phyloP scores from a whole-genome alignment of 176 grass and related monocot genomes.

The Oryza australiensis region DNA sequence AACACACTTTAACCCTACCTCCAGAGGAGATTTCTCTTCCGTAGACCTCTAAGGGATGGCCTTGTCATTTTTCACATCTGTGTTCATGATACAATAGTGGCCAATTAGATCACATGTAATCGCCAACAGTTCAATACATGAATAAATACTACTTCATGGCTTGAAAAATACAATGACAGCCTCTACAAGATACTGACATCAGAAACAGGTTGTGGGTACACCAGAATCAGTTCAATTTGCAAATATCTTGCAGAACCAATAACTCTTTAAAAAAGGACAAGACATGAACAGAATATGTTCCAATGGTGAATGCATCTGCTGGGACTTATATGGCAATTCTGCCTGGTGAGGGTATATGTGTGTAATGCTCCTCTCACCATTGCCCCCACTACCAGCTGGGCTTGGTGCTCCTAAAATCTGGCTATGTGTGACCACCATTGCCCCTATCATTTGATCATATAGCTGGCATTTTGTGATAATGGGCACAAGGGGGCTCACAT shows the following conservation, averaged over 20 bases:
- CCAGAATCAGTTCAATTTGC: constrained; percentile 28
- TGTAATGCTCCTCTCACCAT: constrained; percentile 30
- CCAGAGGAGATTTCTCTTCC: constrained; percentile 19
- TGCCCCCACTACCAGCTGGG: constrained; percentile 47
- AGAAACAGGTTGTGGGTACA: neutral
- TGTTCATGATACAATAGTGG: neutral
- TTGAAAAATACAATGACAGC: constrained; percentile 1
- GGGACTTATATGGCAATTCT: constrained; percentile 54
- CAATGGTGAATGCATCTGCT: constrained; percentile 37
- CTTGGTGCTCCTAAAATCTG: constrained; percentile 54
- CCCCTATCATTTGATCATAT: constrained; percentile 45
- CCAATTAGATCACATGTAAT: neutral
- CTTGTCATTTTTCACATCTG: neutral
- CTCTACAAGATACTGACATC: neutral
- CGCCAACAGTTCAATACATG: neutral
- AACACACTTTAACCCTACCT: constrained; percentile 44
- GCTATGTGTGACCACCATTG: constrained; percentile 44
- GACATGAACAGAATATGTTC: constrained; percentile 42
- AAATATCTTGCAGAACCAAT: constrained; percentile 40
- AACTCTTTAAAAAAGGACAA: constrained; percentile 39
- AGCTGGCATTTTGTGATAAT: constrained; percentile 48
- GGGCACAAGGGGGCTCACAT: constrained; percentile 24
- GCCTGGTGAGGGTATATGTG: constrained; percentile 29
- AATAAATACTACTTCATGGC: neutral
- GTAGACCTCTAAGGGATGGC: neutral